Evolutionary conservation across 2,329 filamentous ascomycete genomes (phyloP), one percentile per base, ranked within the genome.

Genomic region (Penicillium sp.): DNA sequence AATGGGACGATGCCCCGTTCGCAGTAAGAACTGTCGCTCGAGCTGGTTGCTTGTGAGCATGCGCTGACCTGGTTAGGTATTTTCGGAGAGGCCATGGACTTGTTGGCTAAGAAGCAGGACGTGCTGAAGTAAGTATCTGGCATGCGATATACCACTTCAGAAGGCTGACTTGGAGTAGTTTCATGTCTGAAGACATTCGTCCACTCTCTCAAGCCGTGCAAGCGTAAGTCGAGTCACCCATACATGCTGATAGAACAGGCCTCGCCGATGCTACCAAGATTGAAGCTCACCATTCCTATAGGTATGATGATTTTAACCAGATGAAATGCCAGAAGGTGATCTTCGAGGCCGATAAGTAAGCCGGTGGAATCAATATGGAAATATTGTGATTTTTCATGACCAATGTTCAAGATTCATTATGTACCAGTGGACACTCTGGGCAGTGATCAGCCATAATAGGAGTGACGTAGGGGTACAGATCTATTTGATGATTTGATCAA

Each of bases 161-260:
- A 57, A 54, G 15, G 53, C 66, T 74, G 40, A 74, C 64, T 26
- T 10, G 19, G 12, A 58, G 17, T 57, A 90, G 89, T 62, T 91
- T 91, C 77, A 91, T 91, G 89, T 88, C 88, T 56, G 86, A 90
- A 58, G 88, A 89, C 67, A 85, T 91, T 65, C 89, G 91, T 84
- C 88, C 89, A 0, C 78, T 91, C 47, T 82, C 82, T 4, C 79
- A 88, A 53, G 89, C 89, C 0, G 81, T 85, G 2, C 83, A 88
- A 68, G 89, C 68, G 65, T 75, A 61, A 70, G 71, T 19, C 17
- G 35, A 12, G 30, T 33, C 10, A 2, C 2, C 6, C 13, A 28
- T 24, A 3, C 0, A 12, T 3, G 50, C 9, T 22, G 50, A 24
- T n/a, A n/a, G 30, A 22, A 19, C 12, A 19, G 19, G 35, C 35